Evolutionary conservation across 108 stramenopile species (phyloP).

Genomic region (Cylindrotheca closterium): DNA sequence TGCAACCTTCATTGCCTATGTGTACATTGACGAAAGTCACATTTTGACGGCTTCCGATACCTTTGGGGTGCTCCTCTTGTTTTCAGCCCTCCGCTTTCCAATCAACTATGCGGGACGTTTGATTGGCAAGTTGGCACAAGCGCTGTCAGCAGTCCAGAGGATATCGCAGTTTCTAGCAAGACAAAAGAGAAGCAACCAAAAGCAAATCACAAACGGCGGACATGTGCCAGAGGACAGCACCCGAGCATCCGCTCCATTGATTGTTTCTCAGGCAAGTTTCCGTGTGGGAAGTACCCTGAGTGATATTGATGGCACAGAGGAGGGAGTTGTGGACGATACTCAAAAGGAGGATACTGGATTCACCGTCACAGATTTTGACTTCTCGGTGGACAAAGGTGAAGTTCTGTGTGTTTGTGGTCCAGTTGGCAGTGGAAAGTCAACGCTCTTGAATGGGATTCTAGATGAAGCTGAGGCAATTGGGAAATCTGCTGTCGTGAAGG

Average conservation of each 20-base stretch:
- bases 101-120: slow-evolving; percentile 80
- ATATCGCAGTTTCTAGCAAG: slow-evolving; percentile 59
- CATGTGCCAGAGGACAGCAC: background rate
- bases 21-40: slow-evolving; percentile 50
- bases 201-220: background rate
- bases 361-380: slow-evolving; percentile 44
- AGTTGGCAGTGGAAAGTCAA: slow-evolving; percentile 87
- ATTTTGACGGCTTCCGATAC: slow-evolving; percentile 68
- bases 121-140: slow-evolving; percentile 67
- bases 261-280: slow-evolving; percentile 17
- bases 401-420: slow-evolving; percentile 69
- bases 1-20: slow-evolving; percentile 70
- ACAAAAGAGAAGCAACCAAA: slow-evolving; percentile 20
- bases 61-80: slow-evolving; percentile 68
- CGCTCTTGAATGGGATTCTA: slow-evolving; percentile 75
- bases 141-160: slow-evolving; percentile 55
- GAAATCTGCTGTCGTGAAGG: slow-evolving; percentile 5
- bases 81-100: slow-evolving; percentile 79
- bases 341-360: slow-evolving; percentile 24
- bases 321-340: slow-evolving; percentile 8
- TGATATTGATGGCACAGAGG: background rate
- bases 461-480: slow-evolving; percentile 63
- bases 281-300: slow-evolving; percentile 12
- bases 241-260: slow-evolving; percentile 4
- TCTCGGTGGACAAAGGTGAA: slow-evolving; percentile 50